phyloP scores from a whole-genome alignment of 164 flowering plant genomes.

The Macadamia tetraphylla region DNA sequence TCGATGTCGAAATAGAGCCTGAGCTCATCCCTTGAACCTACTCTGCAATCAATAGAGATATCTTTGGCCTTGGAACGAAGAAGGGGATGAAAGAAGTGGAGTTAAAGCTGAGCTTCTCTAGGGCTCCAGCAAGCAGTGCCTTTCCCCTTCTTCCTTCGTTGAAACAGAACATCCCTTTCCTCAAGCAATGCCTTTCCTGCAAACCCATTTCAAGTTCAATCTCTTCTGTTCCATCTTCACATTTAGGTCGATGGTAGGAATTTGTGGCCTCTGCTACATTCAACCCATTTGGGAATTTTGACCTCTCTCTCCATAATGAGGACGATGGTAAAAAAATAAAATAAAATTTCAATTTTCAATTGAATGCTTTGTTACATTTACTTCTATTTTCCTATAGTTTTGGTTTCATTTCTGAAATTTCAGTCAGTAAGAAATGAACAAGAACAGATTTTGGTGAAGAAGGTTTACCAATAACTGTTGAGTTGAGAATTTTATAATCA shows the following conservation, averaged over 20 bases:
- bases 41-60: constrained; percentile 46
- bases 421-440: background rate
- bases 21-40: constrained; percentile 24
- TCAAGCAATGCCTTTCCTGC: too few relatives aligned
- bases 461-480: too few relatives aligned
- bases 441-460: too few relatives aligned
- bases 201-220: constrained; percentile 4
- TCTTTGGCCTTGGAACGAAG: constrained; percentile 15
- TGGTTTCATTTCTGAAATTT: background rate
- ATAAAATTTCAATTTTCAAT: background rate
- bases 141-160: too few relatives aligned
- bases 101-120: too few relatives aligned
- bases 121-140: too few relatives aligned
- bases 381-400: background rate
- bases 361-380: background rate
- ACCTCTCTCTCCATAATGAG: constrained; percentile 51
- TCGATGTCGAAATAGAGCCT: constrained; percentile 49
- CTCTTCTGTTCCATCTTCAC: constrained; percentile 13
- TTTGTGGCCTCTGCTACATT: constrained; percentile 57
- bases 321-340: constrained; percentile 32
- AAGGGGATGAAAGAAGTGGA: background rate
- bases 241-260: constrained; percentile 8
- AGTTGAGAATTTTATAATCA: too few relatives aligned
- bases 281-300: constrained; percentile 76
- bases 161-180: too few relatives aligned